Evolutionary conservation across 257 asterid species (phyloP), one percentile per base, ranked within the genome.

Genomic region (Nicotiana tomentosiformis): DNA sequence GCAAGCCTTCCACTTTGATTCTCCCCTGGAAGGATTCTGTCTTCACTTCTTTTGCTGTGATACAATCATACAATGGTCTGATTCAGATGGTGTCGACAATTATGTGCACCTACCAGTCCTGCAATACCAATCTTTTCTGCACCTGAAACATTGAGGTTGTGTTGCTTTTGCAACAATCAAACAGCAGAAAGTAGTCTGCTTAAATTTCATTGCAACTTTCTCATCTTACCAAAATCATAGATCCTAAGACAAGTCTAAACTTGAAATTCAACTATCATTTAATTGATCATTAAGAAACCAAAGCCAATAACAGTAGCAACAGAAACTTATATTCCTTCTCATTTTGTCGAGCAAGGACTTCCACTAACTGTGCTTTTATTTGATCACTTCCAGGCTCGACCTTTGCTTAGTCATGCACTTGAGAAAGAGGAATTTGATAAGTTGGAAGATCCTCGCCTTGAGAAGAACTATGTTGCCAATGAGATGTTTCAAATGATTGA

Each of bases 361-460:
- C 39, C 39, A 74, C 26, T 51, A 49, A 74, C 26, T 49, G 26
- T 5, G 1, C 2, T 46, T 20, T 72, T 20, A 12, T 72, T 49
- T 74, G 39, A 23, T 74, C 26, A 33, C 80, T 86, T 82, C 69
- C 93, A 96, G 99, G 99, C 96, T 77, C 98, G 99, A 10, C 98
- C 98, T 58, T 86, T 94, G 85, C 84, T 94, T 51, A 84, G 90
- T 83, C 88, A 91, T 61, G 97, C 97, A 60, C 81, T 93, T 49
- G 96, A 94, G 65, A 87, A 86, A 0, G 86, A 86, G 88, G 93
- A 93, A 70, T 91, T 93, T 77, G 90, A 80, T 32, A 90, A 60
- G 81, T 62, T 96, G 86, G 91, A 90, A 61, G 98, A 96, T 88
- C 93, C 99, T 43, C 91, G 89, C 85, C 94, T 96, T 4, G 90